Base-by-base conservation (phyloP, 2,329 filamentous ascomycete species). In the Graphiopsis chlorocephala region DNA sequence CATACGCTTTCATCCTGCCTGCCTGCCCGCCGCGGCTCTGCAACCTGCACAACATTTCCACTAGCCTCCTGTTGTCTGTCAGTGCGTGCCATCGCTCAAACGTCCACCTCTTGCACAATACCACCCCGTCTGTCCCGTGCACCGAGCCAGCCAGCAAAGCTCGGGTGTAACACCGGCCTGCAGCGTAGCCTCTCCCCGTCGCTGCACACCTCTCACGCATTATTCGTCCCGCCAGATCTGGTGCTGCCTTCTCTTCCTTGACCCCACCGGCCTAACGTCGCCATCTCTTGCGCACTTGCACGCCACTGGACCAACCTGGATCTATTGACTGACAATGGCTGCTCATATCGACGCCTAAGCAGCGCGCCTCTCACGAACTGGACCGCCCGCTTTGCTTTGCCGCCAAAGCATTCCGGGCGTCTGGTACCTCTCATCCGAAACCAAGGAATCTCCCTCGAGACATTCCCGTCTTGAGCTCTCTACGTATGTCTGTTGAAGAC, bases 361-460 rank as follows among this genome's bases (percentile, higher is more conserved):
- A 28, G 7, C 10, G 33, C 48, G 28, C 45, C 48, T n/a, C 25
- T n/a, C 14, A 58, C 55, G 15, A 25, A 50, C 47, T 35, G 59
- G 38, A 48, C 47, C 47, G 29, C 48, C 47, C 47, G 60, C 33
- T 50, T 26, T 42, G 60, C 31, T 31, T 55, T 48, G 42, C 45
- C 31, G 60, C 60, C 60, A 62, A 55, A 50, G 48, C 60, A 55
- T 62, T 62, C 60, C 60, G 25, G 60, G 48, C 35, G 23, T 55
- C 48, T 55, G 60, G 58, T 8, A 45, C 29, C 33, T 45, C 31
- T 45, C 31, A n/a, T 28, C 48, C 45, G 60, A 55, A 55, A 62
- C 60, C 42, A 50, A 45, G 60, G 60, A 62, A 55, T 45, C 48
- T 28, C 33, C 33, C 28, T 25, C 31, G 12, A 52, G 47, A 53